Evolutionary conservation across 257 asterid species (phyloP).

Genomic region (Nicotiana sylvestris): DNA sequence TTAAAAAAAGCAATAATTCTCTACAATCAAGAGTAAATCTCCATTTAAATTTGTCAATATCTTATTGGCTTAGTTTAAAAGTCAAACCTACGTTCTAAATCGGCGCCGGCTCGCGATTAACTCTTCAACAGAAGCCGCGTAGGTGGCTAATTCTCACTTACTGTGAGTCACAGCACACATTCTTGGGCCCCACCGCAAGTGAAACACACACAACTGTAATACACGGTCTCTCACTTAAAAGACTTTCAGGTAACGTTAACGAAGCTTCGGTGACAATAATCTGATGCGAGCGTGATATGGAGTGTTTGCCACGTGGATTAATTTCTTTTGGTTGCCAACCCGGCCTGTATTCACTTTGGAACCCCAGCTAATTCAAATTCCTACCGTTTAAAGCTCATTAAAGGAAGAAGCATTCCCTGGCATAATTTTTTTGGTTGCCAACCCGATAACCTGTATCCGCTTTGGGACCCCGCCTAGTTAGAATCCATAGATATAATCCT

Average conservation of each 20-base stretch:
- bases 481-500: too few species aligned
- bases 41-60: not conserved
- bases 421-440: too few species aligned
- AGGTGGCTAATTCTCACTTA: not conserved
- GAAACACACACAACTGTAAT: not conserved
- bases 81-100: not conserved
- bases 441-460: too few species aligned
- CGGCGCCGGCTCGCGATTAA: not conserved
- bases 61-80: not conserved
- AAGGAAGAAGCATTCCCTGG: too few species aligned
- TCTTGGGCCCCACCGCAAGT: not conserved
- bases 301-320: too few species aligned
- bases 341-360: too few species aligned
- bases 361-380: too few species aligned
- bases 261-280: not conserved
- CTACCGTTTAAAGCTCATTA: too few species aligned
- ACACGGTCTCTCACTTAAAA: not conserved
- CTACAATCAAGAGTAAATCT: not conserved
- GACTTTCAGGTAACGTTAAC: not conserved
- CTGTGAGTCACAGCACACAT: not conserved
- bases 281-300: not conserved
- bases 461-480: too few species aligned
- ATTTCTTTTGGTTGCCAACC: too few species aligned
- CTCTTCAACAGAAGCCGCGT: slow-evolving; percentile 8
- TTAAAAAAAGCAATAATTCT: not conserved